A percentile compares a stretch with the other conserved stretches of the same genome.
These are phyloP conservation scores for Torulaspora gathmanii DNA, from an alignment of 805 yeast genomes.

Conservation along the genomic window DNA sequence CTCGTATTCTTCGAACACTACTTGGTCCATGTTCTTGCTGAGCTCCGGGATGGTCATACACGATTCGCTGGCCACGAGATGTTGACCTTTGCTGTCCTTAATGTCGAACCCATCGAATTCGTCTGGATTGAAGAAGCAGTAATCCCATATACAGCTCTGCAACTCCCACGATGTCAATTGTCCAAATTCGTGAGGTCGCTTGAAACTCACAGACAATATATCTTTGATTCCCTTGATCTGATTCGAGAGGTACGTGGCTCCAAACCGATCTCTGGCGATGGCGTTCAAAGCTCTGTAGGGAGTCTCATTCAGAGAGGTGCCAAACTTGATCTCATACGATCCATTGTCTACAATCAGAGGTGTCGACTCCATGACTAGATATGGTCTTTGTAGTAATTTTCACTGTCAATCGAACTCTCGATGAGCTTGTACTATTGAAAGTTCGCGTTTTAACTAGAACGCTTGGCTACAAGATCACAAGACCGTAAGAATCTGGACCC, in stretches of 20 bases:
- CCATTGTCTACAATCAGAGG: constrained; percentile 82
- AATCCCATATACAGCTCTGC: constrained; percentile 88
- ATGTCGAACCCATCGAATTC: constrained; percentile 42
- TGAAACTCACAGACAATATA: constrained; percentile 64
- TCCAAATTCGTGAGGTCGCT: constrained; percentile 85
- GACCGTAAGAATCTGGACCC: too few relatives aligned
- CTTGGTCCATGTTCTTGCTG: constrained; percentile 82
- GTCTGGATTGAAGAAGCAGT: constrained; percentile 49
- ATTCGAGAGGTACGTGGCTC: constrained; percentile 67
- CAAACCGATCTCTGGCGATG: constrained; percentile 70
- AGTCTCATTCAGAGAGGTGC: constrained; percentile 38
- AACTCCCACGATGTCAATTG: constrained; percentile 88
- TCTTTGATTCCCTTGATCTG: constrained; percentile 61
- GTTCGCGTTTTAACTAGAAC: neutral
- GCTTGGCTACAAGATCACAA: too few relatives aligned
- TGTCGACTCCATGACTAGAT: constrained; percentile 17
- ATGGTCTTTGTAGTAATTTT: neutral
- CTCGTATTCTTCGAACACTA: constrained; percentile 90
- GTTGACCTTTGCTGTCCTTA: constrained; percentile 44
- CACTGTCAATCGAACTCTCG: neutral
- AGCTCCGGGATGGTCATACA: constrained; percentile 78
- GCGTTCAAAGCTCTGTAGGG: constrained; percentile 63
- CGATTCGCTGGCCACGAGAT: constrained; percentile 70
- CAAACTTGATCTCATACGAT: constrained; percentile 71
- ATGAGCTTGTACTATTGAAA: neutral